Evolutionary conservation across 306 rosid genomes (phyloP).

Genomic region (Phaseolus lunatus): DNA sequence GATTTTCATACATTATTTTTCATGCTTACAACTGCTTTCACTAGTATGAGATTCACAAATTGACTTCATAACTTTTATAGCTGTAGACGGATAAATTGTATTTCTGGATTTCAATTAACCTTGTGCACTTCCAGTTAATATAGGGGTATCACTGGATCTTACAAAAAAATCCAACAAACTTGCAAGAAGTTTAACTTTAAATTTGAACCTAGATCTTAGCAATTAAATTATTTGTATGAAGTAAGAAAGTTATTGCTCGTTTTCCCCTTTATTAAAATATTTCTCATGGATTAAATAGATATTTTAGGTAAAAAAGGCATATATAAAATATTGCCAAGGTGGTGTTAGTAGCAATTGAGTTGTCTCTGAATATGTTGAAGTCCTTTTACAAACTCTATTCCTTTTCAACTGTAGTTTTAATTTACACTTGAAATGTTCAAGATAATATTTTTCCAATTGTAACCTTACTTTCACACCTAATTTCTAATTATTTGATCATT

Average conservation of each 20-base stretch:
- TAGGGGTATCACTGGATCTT: not conserved
- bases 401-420: not conserved
- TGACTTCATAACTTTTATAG: constrained; percentile 6
- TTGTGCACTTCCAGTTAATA: not conserved
- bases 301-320: constrained; percentile 59
- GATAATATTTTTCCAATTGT: not conserved
- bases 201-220: not conserved
- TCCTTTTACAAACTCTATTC: not conserved
- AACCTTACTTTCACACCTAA: constrained; percentile 5
- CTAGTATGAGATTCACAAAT: constrained; percentile 32
- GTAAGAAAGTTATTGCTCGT: constrained; percentile 2
- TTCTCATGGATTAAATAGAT: constrained; percentile 18
- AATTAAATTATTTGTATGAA: constrained; percentile 1
- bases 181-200: not conserved
- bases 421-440: not conserved
- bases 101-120: constrained; percentile 22
- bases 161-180: constrained; percentile 47
- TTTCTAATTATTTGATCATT: constrained; percentile 64
- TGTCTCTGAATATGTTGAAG: constrained; percentile 16
- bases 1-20: constrained; percentile 28
- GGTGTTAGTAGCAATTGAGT: constrained; percentile 10
- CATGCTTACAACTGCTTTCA: constrained; percentile 15
- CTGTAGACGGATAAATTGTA: not conserved
- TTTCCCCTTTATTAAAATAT: constrained; percentile 2
- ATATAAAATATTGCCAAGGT: constrained; percentile 72